Base-by-base conservation (phyloP, 805 yeast genomes). In the Wickerhamomyces strasburgensis region DNA sequence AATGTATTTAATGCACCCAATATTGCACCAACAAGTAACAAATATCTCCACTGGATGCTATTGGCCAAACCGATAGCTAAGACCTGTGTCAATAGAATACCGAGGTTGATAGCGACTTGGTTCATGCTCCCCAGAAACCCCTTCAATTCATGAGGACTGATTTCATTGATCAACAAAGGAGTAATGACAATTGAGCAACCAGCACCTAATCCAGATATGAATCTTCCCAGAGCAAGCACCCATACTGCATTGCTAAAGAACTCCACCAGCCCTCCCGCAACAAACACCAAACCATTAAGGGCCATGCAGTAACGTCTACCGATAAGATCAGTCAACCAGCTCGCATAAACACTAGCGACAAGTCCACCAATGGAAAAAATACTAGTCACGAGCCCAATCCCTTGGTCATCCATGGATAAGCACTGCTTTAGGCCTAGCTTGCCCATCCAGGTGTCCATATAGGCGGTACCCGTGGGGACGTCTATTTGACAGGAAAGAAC, bases 111-210 rank as follows among this genome's bases (percentile, higher is more conserved):
- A 19, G 84, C 77, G 2, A 87, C 82, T 62, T 93, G 98, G 44
- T 84, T 84, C 84, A 86, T 80, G 14, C 95, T 74, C 1, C 98
- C 98, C 39, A 93, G 67, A 13, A 80, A 61, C 1, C 98, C 98
- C 33, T 82, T 74, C 43, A 73, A 61, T 4, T 65, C 65, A 1
- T 68, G 58, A 0, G 97, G 96, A 6, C 93, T 67, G 9, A 88
- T 71, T 60, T 88, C 95, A 54, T 79, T 82, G 49, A 93, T 76
- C 47, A 77, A 80, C 42, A 93, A 59, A 0, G 98, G 95, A 0
- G 88, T 82, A 14, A 84, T 78, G 4, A 93, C 98, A 40, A 93
- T 72, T 1, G 90, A 81, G 10, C 80, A 68, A 4, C 98, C 98
- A 6, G 96, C 94, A 2, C 84, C 95, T 2, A 87, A 33, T 0